These are phyloP conservation scores for Trichoderma sp. DNA, from an alignment of 2,329 filamentous ascomycete genomes.

Conservation along the genomic window DNA sequence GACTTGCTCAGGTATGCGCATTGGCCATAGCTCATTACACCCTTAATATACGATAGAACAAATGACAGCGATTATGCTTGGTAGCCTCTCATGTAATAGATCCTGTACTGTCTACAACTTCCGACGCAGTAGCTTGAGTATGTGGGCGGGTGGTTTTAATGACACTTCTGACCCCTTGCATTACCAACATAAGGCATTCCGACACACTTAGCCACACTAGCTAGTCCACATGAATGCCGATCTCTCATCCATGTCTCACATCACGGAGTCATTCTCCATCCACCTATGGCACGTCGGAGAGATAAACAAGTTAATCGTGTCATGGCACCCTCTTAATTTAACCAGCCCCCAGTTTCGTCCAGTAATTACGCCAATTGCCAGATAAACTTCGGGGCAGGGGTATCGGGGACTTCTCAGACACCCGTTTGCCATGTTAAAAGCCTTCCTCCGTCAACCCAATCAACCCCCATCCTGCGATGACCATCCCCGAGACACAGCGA, in stretches of 20 bases:
- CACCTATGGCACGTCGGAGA: not conserved
- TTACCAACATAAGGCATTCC: not conserved
- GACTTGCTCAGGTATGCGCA: not conserved
- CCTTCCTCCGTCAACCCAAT: conserved; percentile 14
- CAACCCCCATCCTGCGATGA: conserved; percentile 16
- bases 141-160: not conserved
- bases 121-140: not conserved
- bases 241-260: not conserved
- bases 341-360: not conserved
- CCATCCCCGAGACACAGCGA: conserved; percentile 14
- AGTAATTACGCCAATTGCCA: not conserved
- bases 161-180: not conserved
- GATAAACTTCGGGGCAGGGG: not conserved
- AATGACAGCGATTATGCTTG: not conserved
- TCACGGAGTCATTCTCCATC: not conserved
- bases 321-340: not conserved
- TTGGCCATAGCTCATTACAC: not conserved
- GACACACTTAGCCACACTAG: not conserved
- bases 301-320: not conserved
- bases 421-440: conserved; percentile 25
- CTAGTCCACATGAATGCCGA: not conserved
- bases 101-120: not conserved
- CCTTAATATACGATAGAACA: not conserved
- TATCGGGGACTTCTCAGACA: not conserved
- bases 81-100: not conserved